These are phyloP conservation scores for Ophidiomyces ophidiicola DNA, from an alignment of 2,329 filamentous ascomycete genomes.

Conservation along the genomic window DNA sequence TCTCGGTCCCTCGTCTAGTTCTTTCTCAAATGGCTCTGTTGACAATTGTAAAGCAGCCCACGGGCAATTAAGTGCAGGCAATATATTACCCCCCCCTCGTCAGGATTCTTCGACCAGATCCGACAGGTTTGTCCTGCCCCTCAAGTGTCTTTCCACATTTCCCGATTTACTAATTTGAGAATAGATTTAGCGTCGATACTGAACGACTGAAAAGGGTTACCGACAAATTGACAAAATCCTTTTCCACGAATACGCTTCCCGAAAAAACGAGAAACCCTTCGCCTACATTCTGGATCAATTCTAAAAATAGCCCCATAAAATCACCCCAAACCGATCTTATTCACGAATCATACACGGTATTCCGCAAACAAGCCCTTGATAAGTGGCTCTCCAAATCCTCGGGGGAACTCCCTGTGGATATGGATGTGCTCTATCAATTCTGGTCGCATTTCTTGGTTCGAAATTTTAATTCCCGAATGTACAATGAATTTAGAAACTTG, in stretches of 20 bases:
- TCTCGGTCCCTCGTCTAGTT: conserved; percentile 35
- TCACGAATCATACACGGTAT: conserved; percentile 38
- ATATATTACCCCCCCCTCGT: conserved; percentile 26
- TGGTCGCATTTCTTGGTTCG: conserved; percentile 61
- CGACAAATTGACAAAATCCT: not conserved
- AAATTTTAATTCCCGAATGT: conserved; percentile 65
- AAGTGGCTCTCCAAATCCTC: conserved; percentile 36
- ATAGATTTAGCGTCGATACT: not conserved
- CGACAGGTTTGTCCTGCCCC: conserved; percentile 24
- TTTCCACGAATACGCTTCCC: conserved; percentile 2
- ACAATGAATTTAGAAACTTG: conserved; percentile 57
- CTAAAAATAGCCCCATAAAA: conserved; percentile 34
- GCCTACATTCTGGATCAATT: conserved; percentile 41
- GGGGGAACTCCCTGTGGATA: conserved; percentile 28
- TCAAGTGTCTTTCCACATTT: not conserved
- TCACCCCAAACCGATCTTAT: conserved; percentile 34
- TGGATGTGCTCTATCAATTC: conserved; percentile 59
- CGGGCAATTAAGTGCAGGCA: conserved; percentile 34
- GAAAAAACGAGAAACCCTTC: conserved; percentile 8
- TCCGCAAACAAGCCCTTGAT: conserved; percentile 39
- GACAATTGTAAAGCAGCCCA: conserved; percentile 41
- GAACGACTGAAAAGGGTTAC: conserved; percentile 1
- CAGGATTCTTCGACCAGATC: conserved; percentile 29
- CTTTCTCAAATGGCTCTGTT: conserved; percentile 46
- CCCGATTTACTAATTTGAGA: not conserved